Evolutionary conservation across 352 stramenopile genomes (phyloP), one percentile per base, ranked within the genome.

Genomic region (Pythium chondricola): DNA sequence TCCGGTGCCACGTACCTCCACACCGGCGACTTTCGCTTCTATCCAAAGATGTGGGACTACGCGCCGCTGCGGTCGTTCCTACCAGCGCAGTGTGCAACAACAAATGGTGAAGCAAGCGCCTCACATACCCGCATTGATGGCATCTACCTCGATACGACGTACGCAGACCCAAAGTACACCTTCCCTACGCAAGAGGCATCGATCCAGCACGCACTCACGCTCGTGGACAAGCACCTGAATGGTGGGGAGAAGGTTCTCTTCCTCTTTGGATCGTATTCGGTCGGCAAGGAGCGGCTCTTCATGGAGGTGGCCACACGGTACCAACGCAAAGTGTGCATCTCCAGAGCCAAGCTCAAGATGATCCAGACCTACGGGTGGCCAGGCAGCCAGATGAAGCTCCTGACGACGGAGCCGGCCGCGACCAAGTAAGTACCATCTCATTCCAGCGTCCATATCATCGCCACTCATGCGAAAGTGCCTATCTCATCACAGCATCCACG

Each of bases 141-240:
- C 27, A 65, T 98, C 24, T 99, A 97, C 61, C 62, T 99, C 6
- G 95, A 99, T 60, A 99, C 95, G 17, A 99, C 95, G 16, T 99
- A 99, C 57, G 97, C 92, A 39, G 71, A 98, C 63, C 65, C 83
- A 16, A 97, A 96, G 63, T 98, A 98, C 67, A 78, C 62, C 6
- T 95, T 98, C 53, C 93, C 95, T 24, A 88, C 85, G 2, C 95
- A 98, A 62, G 54, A 86, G 37, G 58, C 67, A 22, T 70, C 78
- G 6, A 72, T 94, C 31, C 37, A 71, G 20, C 78, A 92, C 35
- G 61, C 65, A 24, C 59, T 90, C 11, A 50, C 65, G 17, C 72
- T 94, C 31, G 62, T 94, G 32, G 60, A 75, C n/a, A 67, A 73
- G 25, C 68, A 82, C 50, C 39, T 61, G 17, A 59, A 65, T 2